Conservation (phyloP, 1,284 basidiomycete species). For the Apiotrichum sp. region DNA sequence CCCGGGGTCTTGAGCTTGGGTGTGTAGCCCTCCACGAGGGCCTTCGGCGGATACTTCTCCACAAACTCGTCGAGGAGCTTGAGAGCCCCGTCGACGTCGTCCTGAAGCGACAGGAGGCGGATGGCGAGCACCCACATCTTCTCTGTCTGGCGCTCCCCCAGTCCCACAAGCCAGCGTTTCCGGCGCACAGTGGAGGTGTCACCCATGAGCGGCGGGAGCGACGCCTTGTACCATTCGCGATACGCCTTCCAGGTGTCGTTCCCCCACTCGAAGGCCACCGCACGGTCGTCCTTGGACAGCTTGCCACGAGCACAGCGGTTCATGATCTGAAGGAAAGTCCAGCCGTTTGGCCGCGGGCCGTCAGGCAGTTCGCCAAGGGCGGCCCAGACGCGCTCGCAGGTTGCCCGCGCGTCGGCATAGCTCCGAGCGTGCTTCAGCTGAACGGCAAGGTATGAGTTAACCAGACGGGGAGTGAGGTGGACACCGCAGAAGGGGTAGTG, state of each 20-base stretch:
- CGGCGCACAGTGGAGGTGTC: slow-evolving; percentile 1
- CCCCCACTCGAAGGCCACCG: slow-evolving; percentile 23
- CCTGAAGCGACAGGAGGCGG: slow-evolving; percentile 27
- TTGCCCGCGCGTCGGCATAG: slow-evolving; percentile 49
- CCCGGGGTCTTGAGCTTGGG: slow-evolving; percentile 12
- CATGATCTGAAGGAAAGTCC: slow-evolving; percentile 60
- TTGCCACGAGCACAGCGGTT: slow-evolving; percentile 55
- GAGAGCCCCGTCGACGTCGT: slow-evolving; percentile 6
- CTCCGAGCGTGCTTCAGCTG: slow-evolving; percentile 51
- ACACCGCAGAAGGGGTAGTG: slow-evolving; percentile 57
- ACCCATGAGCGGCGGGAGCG: background rate
- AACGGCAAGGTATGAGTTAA: slow-evolving; percentile 78
- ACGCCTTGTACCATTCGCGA: slow-evolving; percentile 9
- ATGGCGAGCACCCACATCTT: slow-evolving; percentile 35
- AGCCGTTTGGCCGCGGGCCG: slow-evolving; percentile 49
- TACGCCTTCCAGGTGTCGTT: slow-evolving; percentile 33
- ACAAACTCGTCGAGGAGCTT: slow-evolving; percentile 31
- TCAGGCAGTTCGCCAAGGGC: slow-evolving; percentile 36
- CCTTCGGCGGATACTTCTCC: slow-evolving; percentile 29
- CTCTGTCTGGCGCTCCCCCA: slow-evolving; percentile 39
- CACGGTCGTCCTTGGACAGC: slow-evolving; percentile 16
- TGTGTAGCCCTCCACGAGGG: slow-evolving; percentile 23
- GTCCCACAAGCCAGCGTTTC: slow-evolving; percentile 25
- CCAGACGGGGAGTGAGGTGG: slow-evolving; percentile 56
- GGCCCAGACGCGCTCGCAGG: slow-evolving; percentile 30